Evolutionary conservation across 192 early-diverging fungal species (phyloP).

Genomic region (Coemansia sp.): DNA sequence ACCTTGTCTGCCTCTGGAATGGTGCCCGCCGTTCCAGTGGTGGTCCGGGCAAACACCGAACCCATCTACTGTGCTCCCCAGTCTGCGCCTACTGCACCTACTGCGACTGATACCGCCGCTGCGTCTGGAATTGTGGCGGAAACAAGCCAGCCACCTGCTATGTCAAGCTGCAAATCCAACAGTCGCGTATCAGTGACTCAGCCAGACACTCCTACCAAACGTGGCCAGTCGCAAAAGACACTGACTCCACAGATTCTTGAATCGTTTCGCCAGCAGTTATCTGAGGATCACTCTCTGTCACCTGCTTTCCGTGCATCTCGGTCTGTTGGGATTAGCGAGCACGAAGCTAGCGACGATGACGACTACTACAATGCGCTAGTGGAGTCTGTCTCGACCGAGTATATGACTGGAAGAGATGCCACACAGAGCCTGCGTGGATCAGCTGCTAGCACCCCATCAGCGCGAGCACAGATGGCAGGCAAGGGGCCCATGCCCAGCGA

Average conservation of each 20-base stretch:
- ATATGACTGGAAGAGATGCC: not conserved
- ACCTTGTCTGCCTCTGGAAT: not conserved
- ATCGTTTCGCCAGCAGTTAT: conserved; percentile 26
- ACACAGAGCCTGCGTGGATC: not conserved
- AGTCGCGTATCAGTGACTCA: conserved; percentile 12
- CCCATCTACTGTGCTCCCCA: conserved; percentile 16
- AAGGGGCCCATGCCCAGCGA: not conserved
- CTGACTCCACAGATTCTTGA: conserved; percentile 51
- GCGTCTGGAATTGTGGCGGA: not conserved
- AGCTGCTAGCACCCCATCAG: not conserved
- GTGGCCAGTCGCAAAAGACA: conserved; percentile 40
- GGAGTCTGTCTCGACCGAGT: conserved; percentile 8
- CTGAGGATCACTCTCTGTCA: conserved; percentile 10
- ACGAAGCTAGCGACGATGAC: conserved; percentile 17
- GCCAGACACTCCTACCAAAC: conserved; percentile 29
- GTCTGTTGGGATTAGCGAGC: not conserved
- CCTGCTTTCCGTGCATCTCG: conserved; percentile 1
- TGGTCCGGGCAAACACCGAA: conserved; percentile 41
- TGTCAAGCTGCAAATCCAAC: not conserved
- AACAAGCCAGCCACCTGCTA: not conserved
- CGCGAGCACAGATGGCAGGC: not conserved
- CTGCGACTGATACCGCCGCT: not conserved
- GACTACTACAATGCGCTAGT: conserved; percentile 31
- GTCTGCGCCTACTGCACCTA: not conserved
- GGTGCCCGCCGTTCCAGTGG: not conserved